phyloP scores from a whole-genome alignment of 345 rosid genomes.

The Brassica nigra region DNA sequence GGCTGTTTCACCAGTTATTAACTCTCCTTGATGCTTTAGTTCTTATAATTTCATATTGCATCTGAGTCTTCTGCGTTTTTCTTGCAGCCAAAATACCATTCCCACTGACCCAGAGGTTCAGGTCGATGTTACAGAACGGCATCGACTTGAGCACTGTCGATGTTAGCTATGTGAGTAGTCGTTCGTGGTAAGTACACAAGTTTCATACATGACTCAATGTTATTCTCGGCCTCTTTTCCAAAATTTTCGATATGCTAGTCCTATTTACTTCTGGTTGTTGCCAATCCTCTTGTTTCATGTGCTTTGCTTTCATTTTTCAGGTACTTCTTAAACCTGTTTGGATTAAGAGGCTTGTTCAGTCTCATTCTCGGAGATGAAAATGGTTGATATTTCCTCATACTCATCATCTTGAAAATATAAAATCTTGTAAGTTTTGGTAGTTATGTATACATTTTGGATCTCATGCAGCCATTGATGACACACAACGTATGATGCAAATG shows the following conservation, averaged over 20 bases:
- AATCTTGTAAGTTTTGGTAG: not conserved
- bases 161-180: slow-evolving; percentile 98
- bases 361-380: slow-evolving; percentile 98
- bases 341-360: slow-evolving; percentile 95
- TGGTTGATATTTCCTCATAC: slow-evolving; percentile 51
- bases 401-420: not conserved
- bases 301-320: slow-evolving; percentile 42
- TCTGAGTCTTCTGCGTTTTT: slow-evolving; percentile 4
- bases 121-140: slow-evolving; percentile 98
- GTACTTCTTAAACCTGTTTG: slow-evolving; percentile 96
- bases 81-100: slow-evolving; percentile 91
- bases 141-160: slow-evolving; percentile 98
- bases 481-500: slow-evolving; percentile 99
- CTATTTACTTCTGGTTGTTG: slow-evolving; percentile 17
- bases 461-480: slow-evolving; percentile 84
- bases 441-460: slow-evolving; percentile 3
- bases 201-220: not conserved
- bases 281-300: slow-evolving; percentile 12
- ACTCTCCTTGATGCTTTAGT: not conserved
- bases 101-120: slow-evolving; percentile 96
- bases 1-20: not conserved
- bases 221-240: not conserved
- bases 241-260: slow-evolving; percentile 7
- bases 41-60: not conserved
- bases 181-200: slow-evolving; percentile 72